phyloP scores from a whole-genome alignment of 768 basidiomycete genomes.

The Suillus tomentosus region DNA sequence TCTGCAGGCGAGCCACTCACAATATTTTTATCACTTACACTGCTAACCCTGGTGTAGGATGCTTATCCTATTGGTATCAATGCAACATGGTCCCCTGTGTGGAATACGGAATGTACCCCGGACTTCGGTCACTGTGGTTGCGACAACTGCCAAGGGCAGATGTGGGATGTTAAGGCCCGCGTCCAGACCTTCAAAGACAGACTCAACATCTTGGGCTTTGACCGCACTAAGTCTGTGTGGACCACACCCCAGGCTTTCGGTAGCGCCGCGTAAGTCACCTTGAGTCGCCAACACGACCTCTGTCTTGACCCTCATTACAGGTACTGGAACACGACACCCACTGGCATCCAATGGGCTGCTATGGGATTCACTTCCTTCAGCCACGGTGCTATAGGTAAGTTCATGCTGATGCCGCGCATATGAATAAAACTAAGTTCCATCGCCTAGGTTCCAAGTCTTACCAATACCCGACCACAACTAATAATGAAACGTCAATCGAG shows the following conservation, averaged over 20 bases:
- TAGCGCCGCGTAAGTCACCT: constrained; percentile 34
- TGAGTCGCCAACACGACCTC: not conserved
- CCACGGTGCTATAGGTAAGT: constrained; percentile 30
- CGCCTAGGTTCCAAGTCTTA: constrained; percentile 30
- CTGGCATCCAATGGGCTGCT: constrained; percentile 28
- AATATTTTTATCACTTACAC: constrained; percentile 20
- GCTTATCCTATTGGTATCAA: constrained; percentile 52
- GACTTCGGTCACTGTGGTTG: constrained; percentile 78
- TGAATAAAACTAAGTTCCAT: constrained; percentile 1
- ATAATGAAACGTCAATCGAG: constrained; percentile 24
- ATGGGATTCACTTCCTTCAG: constrained; percentile 28
- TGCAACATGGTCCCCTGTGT: constrained; percentile 58
- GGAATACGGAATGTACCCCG: constrained; percentile 60
- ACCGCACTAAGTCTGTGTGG: constrained; percentile 70
- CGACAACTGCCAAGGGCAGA: constrained; percentile 62
- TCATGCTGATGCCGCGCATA: not conserved
- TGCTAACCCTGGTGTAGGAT: constrained; percentile 15
- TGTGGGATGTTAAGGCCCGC: constrained; percentile 64
- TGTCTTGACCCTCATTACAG: constrained; percentile 18
- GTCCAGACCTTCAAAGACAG: constrained; percentile 68
- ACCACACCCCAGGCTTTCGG: constrained; percentile 79
- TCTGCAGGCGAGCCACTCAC: constrained; percentile 61
- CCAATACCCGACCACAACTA: constrained; percentile 27
- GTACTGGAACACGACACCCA: constrained; percentile 32
- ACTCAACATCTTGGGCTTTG: constrained; percentile 62